Evolutionary conservation across 306 rosid genomes (phyloP).

Genomic region (Cyamopsis tetragonoloba): DNA sequence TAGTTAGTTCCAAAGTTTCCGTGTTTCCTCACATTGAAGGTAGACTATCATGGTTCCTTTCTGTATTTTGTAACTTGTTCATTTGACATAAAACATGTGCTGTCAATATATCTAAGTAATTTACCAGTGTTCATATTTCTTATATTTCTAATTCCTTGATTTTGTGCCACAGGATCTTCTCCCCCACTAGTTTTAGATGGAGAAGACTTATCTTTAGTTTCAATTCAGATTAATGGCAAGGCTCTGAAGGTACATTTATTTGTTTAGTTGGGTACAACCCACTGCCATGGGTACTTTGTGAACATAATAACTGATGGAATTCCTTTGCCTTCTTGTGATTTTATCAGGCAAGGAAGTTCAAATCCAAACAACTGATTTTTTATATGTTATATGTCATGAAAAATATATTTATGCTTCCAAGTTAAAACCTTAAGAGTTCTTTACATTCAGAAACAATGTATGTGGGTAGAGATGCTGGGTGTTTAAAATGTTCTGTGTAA

Average conservation of each 20-base stretch:
- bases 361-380: background rate
- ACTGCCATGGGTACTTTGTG: background rate
- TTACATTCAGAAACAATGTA: constrained; percentile 10
- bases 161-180: constrained; percentile 55
- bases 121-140: background rate
- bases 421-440: background rate
- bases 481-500: constrained; percentile 10
- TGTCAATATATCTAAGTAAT: constrained; percentile 13
- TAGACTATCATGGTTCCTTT: constrained; percentile 24
- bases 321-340: constrained; percentile 8
- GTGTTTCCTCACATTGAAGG: constrained; percentile 83
- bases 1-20: constrained; percentile 69
- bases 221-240: constrained; percentile 58
- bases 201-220: constrained; percentile 58
- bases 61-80: constrained; percentile 14
- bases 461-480: background rate
- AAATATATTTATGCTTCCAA: background rate
- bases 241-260: constrained; percentile 56
- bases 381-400: background rate
- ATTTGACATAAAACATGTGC: constrained; percentile 8
- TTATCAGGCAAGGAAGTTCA: constrained; percentile 9
- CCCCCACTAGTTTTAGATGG: constrained; percentile 79
- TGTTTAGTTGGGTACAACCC: background rate
- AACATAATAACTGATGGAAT: constrained; percentile 2
- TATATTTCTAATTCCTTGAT: background rate